phyloP scores from a whole-genome alignment of 257 asterid species.

The Dorcoceras hygrometricum region DNA sequence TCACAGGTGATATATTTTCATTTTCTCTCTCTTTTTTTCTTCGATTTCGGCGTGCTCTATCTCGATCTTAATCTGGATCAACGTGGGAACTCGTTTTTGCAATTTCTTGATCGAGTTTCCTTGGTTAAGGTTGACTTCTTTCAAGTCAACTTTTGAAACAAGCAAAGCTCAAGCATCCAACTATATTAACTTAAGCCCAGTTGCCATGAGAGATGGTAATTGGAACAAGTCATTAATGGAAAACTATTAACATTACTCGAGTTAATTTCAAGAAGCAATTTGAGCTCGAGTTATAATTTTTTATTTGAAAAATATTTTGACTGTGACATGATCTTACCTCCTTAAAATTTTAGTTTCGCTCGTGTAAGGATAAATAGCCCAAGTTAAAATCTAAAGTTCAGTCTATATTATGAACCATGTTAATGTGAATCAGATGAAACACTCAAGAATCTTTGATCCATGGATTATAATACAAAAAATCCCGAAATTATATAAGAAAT shows the following conservation, averaged over 20 bases:
- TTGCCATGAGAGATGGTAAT: neutral
- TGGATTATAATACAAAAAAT: too few relatives aligned
- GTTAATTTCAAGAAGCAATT: too few relatives aligned
- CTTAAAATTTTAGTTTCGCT: too few relatives aligned
- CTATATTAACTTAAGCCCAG: neutral
- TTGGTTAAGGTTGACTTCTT: slow-evolving; percentile 27
- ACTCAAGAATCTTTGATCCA: too few relatives aligned
- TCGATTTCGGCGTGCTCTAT: neutral
- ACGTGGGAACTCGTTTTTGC: neutral
- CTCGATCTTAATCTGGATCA: slow-evolving; percentile 16
- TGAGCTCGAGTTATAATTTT: neutral
- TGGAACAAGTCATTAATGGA: neutral
- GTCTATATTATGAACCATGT: too few relatives aligned
- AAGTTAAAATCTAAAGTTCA: too few relatives aligned
- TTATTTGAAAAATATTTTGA: too few relatives aligned
- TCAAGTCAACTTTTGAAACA: slow-evolving; percentile 26
- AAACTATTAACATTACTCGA: too few relatives aligned
- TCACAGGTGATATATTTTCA: slow-evolving; percentile 65
- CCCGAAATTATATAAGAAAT: too few relatives aligned
- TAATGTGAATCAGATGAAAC: too few relatives aligned
- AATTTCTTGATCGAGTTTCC: neutral
- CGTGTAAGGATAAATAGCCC: too few relatives aligned
- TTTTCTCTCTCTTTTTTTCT: neutral
- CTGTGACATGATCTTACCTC: too few relatives aligned
- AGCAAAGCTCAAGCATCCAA: neutral